Percentiles rank a stretch among this genome's conserved stretches.
Conservation (phyloP, 177 flowering plant genomes). For the Vitis hybrid region DNA sequence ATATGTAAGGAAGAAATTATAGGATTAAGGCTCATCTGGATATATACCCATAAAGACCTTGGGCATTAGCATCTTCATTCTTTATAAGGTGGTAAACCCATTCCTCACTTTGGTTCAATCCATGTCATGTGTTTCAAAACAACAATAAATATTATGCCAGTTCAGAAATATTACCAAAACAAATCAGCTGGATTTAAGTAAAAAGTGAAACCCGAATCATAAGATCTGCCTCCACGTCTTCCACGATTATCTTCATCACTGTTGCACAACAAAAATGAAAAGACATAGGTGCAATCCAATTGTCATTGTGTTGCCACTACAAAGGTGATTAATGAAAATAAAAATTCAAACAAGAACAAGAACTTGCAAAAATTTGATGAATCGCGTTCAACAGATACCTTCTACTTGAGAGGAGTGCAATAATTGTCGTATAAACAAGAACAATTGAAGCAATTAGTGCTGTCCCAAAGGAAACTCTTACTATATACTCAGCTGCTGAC, state of each 20-base stretch:
- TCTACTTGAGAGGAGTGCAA: constrained; percentile 70
- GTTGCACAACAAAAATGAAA: constrained; percentile 14
- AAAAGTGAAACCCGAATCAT: constrained; percentile 60
- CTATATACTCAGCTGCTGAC: constrained; percentile 72
- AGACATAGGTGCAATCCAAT: neutral
- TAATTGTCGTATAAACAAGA: constrained; percentile 83
- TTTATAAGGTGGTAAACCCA: neutral
- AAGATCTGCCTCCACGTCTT: constrained; percentile 80
- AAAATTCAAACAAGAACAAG: neutral
- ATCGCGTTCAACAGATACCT: constrained; percentile 46
- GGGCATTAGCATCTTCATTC: neutral
- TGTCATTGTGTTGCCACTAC: neutral
- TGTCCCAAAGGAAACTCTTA: constrained; percentile 97
- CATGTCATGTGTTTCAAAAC: neutral
- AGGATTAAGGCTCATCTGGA: neutral
- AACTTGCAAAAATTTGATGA: constrained; percentile 6
- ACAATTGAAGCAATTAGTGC: constrained; percentile 92
- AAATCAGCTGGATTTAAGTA: constrained; percentile 69
- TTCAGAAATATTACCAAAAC: constrained; percentile 61
- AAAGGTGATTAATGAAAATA: neutral
- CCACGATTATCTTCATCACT: constrained; percentile 91
- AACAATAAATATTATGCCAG: constrained; percentile 3
- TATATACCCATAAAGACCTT: neutral
- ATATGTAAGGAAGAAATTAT: neutral
- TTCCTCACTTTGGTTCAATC: neutral